Evolutionary conservation across 1,284 basidiomycete genomes (phyloP), one percentile per base, ranked within the genome.

Genomic region (Pseudozyma sp.): DNA sequence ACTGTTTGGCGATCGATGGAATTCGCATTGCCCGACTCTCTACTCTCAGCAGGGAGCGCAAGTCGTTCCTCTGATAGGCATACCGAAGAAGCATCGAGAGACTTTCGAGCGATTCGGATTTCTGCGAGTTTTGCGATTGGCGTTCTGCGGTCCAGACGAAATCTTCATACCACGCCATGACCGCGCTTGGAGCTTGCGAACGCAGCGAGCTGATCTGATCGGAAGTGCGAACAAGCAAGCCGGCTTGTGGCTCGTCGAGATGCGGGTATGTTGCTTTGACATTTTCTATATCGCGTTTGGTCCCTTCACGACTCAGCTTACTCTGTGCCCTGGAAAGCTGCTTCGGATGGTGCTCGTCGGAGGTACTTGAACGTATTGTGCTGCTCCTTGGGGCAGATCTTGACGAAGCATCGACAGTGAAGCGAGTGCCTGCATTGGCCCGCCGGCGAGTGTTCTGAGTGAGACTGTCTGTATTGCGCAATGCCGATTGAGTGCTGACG

Each of bases 111-210:
- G 64, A 56, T 24, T 70, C 68, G 34, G 54, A 48, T n/a, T 17
- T 47, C 40, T 52, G 40, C 3, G 49, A 29, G 1, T 30, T 56
- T 19, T 48, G 44, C n/a, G 55, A 34, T 31, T 70, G 57, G 19
- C 68, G 68, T n/a, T 65, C 61, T 17, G 16, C 30, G 5, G 58
- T 59, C 70, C 70, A 73, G 8, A 73, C 43, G 11, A 50, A 19
- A 33, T 68, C 61, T n/a, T 73, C 60, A 44, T 73, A 73, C 70
- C 70, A 73, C 5, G 56, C 29, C 2, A 68, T 16, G 7, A 65
- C 29, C 3, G 61, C 54, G 10, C n/a, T 47, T 3, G 70, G 54
- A 44, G 57, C 31, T 5, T 50, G 39, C 6, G 70, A 54, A 5
- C 57, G 56, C 7, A 46, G 35, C 1, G 19, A 7, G 5, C 39